Conservation (phyloP, 495 filamentous ascomycete genomes). For the Neohortaea acidophila region DNA sequence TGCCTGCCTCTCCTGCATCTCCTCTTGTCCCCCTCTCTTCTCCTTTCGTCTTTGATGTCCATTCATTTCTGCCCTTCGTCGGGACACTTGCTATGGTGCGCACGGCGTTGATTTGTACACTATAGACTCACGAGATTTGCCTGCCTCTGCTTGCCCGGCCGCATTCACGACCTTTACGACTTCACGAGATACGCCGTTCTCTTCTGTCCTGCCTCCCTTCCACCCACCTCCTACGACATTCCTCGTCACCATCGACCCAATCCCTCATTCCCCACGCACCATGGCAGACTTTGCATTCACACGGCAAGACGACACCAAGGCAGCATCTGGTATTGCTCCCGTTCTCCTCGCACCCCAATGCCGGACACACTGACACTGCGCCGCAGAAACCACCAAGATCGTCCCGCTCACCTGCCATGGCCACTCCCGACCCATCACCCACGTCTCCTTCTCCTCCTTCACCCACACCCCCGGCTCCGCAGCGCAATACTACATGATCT, state of each 20-base stretch:
- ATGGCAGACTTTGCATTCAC: constrained; percentile 20
- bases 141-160: no score
- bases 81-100: not conserved
- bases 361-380: not conserved
- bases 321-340: constrained; percentile 12
- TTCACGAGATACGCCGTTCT: no score
- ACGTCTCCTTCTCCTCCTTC: constrained; percentile 82
- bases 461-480: constrained; percentile 42
- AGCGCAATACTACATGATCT: constrained; percentile 83
- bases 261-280: no score
- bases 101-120: no score
- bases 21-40: not conserved
- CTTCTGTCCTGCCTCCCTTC: no score
- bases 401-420: constrained; percentile 95
- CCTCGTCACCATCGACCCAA: no score
- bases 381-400: constrained; percentile 45
- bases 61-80: no score
- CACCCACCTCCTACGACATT: no score
- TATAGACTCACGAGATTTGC: no score
- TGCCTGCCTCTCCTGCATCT: constrained; percentile 2
- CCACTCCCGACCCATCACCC: constrained; percentile 88
- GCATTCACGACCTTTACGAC: no score
- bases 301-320: constrained; percentile 14
- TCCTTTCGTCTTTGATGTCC: constrained; percentile 1
- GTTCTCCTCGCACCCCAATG: not conserved